Percentiles rank a stretch among this genome's conserved stretches.
Conservation (phyloP, 306 rosid genomes). For the Pachyrhizus erosus region DNA sequence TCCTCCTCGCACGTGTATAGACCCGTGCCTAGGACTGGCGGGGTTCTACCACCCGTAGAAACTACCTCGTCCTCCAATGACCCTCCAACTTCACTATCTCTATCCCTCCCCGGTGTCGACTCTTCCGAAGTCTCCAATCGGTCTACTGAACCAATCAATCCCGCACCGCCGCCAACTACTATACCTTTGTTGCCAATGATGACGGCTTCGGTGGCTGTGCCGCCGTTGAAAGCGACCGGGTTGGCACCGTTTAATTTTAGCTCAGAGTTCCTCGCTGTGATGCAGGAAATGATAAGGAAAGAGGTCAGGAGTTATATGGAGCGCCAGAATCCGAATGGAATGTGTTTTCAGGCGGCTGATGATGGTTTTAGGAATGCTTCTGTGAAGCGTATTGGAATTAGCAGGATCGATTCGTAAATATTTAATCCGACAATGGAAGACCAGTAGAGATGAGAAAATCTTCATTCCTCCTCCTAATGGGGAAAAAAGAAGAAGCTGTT, state of each 20-base stretch:
- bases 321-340: constrained; percentile 61
- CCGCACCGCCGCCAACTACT: background rate
- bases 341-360: constrained; percentile 49
- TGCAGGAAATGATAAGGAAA: constrained; percentile 93
- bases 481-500: background rate
- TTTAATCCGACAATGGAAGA: background rate
- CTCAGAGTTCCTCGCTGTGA: constrained; percentile 70
- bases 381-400: constrained; percentile 68
- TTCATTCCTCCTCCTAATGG: background rate
- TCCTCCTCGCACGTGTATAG: constrained; percentile 63
- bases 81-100: constrained; percentile 81
- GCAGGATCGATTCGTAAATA: constrained; percentile 60
- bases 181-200: constrained; percentile 47
- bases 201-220: constrained; percentile 32
- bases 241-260: constrained; percentile 56
- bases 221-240: constrained; percentile 32
- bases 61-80: constrained; percentile 67
- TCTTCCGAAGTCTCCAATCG: constrained; percentile 56
- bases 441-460: background rate
- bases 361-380: constrained; percentile 72
- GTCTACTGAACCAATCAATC: constrained; percentile 23
- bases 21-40: constrained; percentile 76
- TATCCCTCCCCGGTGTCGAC: constrained; percentile 82
- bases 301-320: constrained; percentile 93
- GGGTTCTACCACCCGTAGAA: constrained; percentile 68